Evolutionary conservation across 1,284 basidiomycete species (phyloP).

Genomic region (Boletus smithii): DNA sequence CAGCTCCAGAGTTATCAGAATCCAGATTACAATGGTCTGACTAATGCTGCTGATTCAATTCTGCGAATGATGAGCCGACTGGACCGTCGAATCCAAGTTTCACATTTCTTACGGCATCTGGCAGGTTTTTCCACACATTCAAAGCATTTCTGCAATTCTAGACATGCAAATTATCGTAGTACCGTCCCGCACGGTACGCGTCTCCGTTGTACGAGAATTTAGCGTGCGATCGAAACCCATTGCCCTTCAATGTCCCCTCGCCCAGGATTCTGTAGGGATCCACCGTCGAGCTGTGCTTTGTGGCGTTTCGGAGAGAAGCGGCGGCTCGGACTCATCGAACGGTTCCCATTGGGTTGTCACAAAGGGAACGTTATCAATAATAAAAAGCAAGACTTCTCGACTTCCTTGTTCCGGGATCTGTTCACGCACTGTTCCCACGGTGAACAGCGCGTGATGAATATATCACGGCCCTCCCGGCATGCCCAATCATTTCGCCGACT

Average conservation of each 20-base stretch:
- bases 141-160: not conserved
- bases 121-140: not conserved
- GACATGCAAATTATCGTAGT: no score
- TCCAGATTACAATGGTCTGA: constrained; percentile 7
- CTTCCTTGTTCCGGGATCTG: constrained; percentile 21
- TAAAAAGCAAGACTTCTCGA: constrained; percentile 19
- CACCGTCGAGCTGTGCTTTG: constrained; percentile 22
- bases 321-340: not conserved
- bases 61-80: constrained; percentile 9
- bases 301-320: constrained; percentile 20
- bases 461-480: no score
- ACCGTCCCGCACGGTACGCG: not conserved
- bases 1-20: no score
- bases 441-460: constrained; percentile 10
- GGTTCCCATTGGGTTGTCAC: constrained; percentile 5
- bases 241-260: not conserved
- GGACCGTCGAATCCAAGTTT: constrained; percentile 3
- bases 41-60: constrained; percentile 12
- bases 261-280: constrained; percentile 1
- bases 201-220: not conserved
- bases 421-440: constrained; percentile 4
- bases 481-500: no score
- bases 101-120: constrained; percentile 23
- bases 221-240: not conserved
- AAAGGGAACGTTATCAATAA: constrained; percentile 18